Conservation (phyloP, 1,284 basidiomycete genomes). For the Tilletia walkeri region DNA sequence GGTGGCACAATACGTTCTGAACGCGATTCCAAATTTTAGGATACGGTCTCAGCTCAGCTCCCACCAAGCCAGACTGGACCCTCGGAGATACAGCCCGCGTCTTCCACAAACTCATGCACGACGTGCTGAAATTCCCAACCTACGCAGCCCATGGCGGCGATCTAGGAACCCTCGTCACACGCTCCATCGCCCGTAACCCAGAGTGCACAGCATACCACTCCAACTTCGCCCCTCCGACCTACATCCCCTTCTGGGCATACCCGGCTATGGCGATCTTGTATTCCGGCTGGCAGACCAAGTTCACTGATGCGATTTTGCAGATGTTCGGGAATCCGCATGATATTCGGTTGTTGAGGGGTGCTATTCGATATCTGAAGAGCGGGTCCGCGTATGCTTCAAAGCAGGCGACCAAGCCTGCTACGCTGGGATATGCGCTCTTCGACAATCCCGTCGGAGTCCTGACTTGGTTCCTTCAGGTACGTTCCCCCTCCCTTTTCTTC, state of each 20-base stretch:
- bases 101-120: conserved; percentile 41
- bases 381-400: conserved; percentile 23
- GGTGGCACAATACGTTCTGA: neutral
- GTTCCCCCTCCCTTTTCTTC: neutral
- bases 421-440: conserved; percentile 24
- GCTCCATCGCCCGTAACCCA: conserved; percentile 33
- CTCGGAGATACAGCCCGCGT: conserved; percentile 33
- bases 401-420: conserved; percentile 26
- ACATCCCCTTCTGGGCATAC: conserved; percentile 27
- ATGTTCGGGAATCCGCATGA: neutral
- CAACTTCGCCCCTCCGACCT: conserved; percentile 34
- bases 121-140: conserved; percentile 33
- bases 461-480: conserved; percentile 19
- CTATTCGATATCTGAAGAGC: conserved; percentile 6
- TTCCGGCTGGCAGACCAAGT: conserved; percentile 9
- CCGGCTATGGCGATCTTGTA: conserved; percentile 27
- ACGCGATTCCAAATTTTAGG: conserved; percentile 19
- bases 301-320: too few species aligned
- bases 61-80: conserved; percentile 34
- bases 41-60: conserved; percentile 35
- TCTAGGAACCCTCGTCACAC: conserved; percentile 40
- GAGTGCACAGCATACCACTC: conserved; percentile 39
- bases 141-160: conserved; percentile 47
- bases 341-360: neutral
- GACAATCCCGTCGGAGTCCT: conserved; percentile 23